Evolutionary conservation across 2,329 filamentous ascomycete species (phyloP), one percentile per base, ranked within the genome.

Genomic region (Exophiala alcalophila): DNA sequence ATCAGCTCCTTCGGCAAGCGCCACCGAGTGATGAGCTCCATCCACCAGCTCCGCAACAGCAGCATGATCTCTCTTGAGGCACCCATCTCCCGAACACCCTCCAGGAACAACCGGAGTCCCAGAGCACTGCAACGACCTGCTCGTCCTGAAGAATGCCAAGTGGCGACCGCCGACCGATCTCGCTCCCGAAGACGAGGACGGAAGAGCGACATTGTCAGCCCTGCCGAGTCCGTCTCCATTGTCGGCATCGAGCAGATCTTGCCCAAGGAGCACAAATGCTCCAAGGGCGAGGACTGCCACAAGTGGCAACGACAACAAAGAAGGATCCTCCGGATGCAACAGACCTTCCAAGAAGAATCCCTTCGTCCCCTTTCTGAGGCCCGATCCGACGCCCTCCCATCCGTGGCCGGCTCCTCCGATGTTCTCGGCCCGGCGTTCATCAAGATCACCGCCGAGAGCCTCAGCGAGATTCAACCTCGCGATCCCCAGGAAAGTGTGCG

Each of bases 401-500:
- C 90, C 1, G 75, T 95, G 7, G 83, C 94, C 38, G 91, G 90
- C 18, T 96, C 91, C 1, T 96, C 90, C 1, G 91, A 96, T 64
- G 76, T 94, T 8, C 76, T 97, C 50, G 90, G 89, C 2, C 83
- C 86, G 4, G 77, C 77, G 5, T 73, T 81, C 16, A 73, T 90
- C 47, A 68, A 67, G 14, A 76, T 96, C 25, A 83, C 89, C 57
- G 83, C 89, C 62, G 80, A 83, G 34, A 76, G 74, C 28, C 80
- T 95, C 11, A 79, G 81, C 44, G 80, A 74, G 50, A 62, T 95
- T 21, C 76, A 84, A 59, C 71, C 73, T 12, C 77, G 84, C 39
- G 89, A 96, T 59, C 86, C 90, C 4, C 90, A 94, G 63, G 90
- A 96, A 66, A 94, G 91, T 56, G 88, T 97, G 24, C 83, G 86